Evolutionary conservation across 2,329 filamentous ascomycete genomes (phyloP), one percentile per base, ranked within the genome.

Genomic region (Coniella vitis): DNA sequence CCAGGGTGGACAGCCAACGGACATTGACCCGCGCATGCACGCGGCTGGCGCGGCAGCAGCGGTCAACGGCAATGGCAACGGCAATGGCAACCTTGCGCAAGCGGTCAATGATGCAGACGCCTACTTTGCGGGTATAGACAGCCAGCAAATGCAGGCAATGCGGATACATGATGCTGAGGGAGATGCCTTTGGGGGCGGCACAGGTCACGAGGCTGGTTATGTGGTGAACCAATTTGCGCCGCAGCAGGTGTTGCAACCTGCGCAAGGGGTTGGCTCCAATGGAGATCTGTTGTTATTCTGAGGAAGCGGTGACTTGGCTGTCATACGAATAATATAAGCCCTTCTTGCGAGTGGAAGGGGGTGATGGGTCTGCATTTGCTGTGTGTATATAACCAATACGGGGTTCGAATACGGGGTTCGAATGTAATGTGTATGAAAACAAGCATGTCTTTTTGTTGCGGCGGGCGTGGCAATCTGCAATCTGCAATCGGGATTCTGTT

Each of bases 91-190:
- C 60, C 73, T 90, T 49, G 75, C 80, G 3, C 79, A 82, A 21
- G 89, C 89, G 1, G 82, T 94, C 32, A 86, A 77, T 60, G 90
- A 93, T 47, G 91, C 90, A 9, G 91, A 96, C 61, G 81, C 84
- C 14, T 96, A 95, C 67, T 97, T 96, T 66, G 83, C 86, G 14
- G 85, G 82, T 38, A 74, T 90, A n/a, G 83, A 84, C 1, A 79
- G 71, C 51, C 79, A 84, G 63, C 83, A 87, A 63, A 86, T 90
- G 83, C 81, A 79, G 4, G 76, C 79, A 14, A 80, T 90, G 78
- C 75, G 77, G 49, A 73, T 90, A 50, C 77, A 80, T 57, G 79
- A 84, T 40, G 72, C 75, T 48, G 51, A 53, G 12, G 72, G 81
- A 39, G 83, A 84, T 57, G 41, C 40, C 3, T 84, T 84, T 61